A percentile compares a stretch with the other conserved stretches of the same genome.
Evolutionary conservation across 441 rosid species (phyloP).

Genomic region (Arabidopsis lyrata): DNA sequence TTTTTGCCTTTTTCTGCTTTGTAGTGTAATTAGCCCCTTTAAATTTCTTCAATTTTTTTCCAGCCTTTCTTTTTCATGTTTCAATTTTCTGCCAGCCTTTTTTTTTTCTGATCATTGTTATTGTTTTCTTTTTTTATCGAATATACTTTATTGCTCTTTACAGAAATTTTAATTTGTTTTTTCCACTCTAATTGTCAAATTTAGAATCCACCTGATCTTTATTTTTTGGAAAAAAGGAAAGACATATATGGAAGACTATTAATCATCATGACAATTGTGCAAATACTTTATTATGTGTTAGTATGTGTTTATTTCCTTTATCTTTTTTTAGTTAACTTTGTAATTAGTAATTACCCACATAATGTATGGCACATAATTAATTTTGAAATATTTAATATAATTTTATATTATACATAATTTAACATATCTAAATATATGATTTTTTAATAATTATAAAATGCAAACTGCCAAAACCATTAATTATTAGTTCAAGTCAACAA

Average conservation of each 20-base stretch:
- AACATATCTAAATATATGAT: not conserved
- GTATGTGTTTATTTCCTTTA: slow-evolving; percentile 2
- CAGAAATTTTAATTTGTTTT: slow-evolving; percentile 20
- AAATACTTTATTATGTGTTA: not conserved
- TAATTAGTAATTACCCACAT: not conserved
- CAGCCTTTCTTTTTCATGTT: not conserved
- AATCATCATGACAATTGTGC: not conserved
- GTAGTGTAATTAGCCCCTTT: slow-evolving; percentile 19
- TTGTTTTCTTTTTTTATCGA: slow-evolving; percentile 32
- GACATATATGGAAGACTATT: slow-evolving; percentile 1
- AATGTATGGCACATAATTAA: not conserved
- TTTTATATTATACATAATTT: not conserved
- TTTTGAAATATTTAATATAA: not conserved
- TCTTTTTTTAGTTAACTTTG: not conserved
- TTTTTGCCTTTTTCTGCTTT: not conserved
- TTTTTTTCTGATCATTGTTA: not conserved
- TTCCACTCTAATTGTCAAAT: slow-evolving; percentile 30
- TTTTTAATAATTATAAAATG: too few relatives aligned
- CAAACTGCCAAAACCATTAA: not conserved
- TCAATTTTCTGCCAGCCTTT: slow-evolving; percentile 1
- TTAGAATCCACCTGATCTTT: slow-evolving; percentile 30
- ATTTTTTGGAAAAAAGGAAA: not conserved
- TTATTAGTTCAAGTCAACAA: not conserved
- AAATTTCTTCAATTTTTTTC: not conserved
- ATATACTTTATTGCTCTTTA: slow-evolving; percentile 28